Base-by-base conservation (phyloP, 768 basidiomycete genomes). In the Russula sp. region DNA sequence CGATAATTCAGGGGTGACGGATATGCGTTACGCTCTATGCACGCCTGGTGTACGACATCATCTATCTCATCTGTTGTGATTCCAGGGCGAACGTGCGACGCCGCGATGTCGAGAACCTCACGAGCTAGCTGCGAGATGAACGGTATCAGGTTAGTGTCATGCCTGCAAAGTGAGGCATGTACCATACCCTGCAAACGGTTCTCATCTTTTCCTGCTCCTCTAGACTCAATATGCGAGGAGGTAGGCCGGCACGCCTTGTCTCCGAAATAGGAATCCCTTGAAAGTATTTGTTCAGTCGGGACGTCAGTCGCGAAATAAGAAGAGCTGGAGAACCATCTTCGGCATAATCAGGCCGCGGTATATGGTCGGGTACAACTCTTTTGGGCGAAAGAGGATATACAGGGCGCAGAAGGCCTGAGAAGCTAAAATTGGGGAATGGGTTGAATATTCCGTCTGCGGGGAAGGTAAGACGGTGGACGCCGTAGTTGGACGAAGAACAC, bases 11-110 rank as follows among this genome's bases (percentile, higher is more conserved):
- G 79, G 50, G 97, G 92, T 30, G 92, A 94, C 1, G 97, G 97
- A 76, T 99, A 99, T 26, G 92, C 85, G 69, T 92, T 87, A 57
- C 95, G 82, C 76, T 95, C 89, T 67, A 98, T 87, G 68, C 81
- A 89, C 20, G 90, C 97, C 68, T 92, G 84, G 76, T 99, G 97
- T 16, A 96, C 94, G 67, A 98, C 87, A 62, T 84, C 86, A 76
- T 99, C 97, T 30, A 99, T 81, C 72, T 94, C 92, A 72, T 98
- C 94, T 1, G 97, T 98, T 13, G 96, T 97, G 44, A 97, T 84
- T 40, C 96, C 97, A n/a, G 94, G 92, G 49, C 83, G 80, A 65
- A 98, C 79, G 71, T 87, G 83, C 0, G 94, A 84, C 1, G 95
- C 96, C 20, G 92, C 89, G 62, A 92, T 80, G 74, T 98, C 95